Evolutionary conservation across 495 filamentous ascomycete species (phyloP).

Genomic region (Penicillium longicatenatum): DNA sequence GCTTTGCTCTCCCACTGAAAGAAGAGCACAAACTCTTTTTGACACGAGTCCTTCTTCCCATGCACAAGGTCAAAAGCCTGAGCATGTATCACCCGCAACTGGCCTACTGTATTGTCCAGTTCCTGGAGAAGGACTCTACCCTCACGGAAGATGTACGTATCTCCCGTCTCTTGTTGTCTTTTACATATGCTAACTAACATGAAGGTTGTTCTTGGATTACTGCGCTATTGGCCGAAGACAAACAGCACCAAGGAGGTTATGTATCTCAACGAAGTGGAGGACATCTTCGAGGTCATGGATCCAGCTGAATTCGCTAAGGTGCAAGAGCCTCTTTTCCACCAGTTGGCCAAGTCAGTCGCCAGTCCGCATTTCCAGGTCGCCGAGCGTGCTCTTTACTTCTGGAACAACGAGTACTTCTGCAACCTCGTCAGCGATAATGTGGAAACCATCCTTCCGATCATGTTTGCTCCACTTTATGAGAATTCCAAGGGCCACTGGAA

Average conservation of each 20-base stretch:
- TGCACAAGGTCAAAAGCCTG: slow-evolving; percentile 98
- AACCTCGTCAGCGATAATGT: slow-evolving; percentile 99
- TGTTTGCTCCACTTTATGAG: slow-evolving; percentile 98
- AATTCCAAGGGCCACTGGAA: slow-evolving; percentile 99
- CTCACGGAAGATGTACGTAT: slow-evolving; percentile 86
- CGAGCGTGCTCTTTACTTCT: slow-evolving; percentile 97
- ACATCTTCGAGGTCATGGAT: slow-evolving; percentile 99
- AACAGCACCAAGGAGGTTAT: slow-evolving; percentile 99
- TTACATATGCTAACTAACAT: slow-evolving; percentile 7
- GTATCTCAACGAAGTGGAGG: slow-evolving; percentile 99
- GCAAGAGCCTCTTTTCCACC: slow-evolving; percentile 94
- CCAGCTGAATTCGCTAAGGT: slow-evolving; percentile 98
- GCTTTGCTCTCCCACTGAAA: slow-evolving; percentile 94
- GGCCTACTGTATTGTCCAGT: slow-evolving; percentile 99
- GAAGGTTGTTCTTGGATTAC: slow-evolving; percentile 88
- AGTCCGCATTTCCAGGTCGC: slow-evolving; percentile 99
- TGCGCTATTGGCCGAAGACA: slow-evolving; percentile 98
- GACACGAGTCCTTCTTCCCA: slow-evolving; percentile 85
- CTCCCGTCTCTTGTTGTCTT: background rate
- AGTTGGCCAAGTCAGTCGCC: slow-evolving; percentile 95
- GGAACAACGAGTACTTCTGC: slow-evolving; percentile 99
- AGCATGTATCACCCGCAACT: slow-evolving; percentile 99
- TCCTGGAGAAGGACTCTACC: slow-evolving; percentile 96
- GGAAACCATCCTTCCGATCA: slow-evolving; percentile 96
- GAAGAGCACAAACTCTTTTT: slow-evolving; percentile 99